These are phyloP conservation scores for Pelargonium myrrhifolium DNA, from an alignment of 441 rosid genomes.

Conservation along the genomic window DNA sequence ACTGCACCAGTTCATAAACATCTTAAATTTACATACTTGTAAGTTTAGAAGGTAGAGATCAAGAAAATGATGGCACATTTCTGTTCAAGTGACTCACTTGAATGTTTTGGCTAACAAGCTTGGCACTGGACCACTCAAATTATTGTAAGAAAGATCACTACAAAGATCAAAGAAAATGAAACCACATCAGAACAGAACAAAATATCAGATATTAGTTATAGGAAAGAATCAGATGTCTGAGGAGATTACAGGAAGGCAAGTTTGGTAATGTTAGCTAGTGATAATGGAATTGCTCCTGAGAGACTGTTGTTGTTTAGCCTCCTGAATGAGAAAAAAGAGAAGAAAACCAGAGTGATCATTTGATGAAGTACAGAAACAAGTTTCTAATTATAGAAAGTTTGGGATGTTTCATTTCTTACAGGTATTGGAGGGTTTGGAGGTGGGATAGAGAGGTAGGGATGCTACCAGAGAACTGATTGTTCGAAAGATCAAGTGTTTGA, in stretches of 20 bases:
- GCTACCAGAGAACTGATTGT: slow-evolving; percentile 57
- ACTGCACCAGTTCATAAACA: slow-evolving; percentile 40
- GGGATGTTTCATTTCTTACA: slow-evolving; percentile 39
- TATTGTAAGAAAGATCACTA: slow-evolving; percentile 91
- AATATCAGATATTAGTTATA: background rate
- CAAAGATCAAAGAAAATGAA: slow-evolving; percentile 14
- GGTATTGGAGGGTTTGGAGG: slow-evolving; percentile 58
- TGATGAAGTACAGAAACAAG: background rate
- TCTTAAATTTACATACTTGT: no score
- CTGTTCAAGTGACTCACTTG: slow-evolving; percentile 41
- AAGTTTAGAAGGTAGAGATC: background rate
- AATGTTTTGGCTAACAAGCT: slow-evolving; percentile 81
- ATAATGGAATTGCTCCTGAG: slow-evolving; percentile 55
- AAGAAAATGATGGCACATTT: background rate
- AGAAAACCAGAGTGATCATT: slow-evolving; percentile 13
- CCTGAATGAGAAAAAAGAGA: slow-evolving; percentile 32
- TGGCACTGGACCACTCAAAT: slow-evolving; percentile 79
- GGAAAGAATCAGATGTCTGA: slow-evolving; percentile 5
- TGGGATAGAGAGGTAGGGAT: slow-evolving; percentile 55
- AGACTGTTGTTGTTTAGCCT: slow-evolving; percentile 89
- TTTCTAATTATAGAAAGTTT: background rate
- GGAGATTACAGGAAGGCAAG: slow-evolving; percentile 81
- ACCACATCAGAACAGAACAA: background rate
- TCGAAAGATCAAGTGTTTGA: slow-evolving; percentile 82
- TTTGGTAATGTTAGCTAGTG: slow-evolving; percentile 73